Conservation (phyloP, 352 stramenopile genomes). For the Phytophthora podocarpi region DNA sequence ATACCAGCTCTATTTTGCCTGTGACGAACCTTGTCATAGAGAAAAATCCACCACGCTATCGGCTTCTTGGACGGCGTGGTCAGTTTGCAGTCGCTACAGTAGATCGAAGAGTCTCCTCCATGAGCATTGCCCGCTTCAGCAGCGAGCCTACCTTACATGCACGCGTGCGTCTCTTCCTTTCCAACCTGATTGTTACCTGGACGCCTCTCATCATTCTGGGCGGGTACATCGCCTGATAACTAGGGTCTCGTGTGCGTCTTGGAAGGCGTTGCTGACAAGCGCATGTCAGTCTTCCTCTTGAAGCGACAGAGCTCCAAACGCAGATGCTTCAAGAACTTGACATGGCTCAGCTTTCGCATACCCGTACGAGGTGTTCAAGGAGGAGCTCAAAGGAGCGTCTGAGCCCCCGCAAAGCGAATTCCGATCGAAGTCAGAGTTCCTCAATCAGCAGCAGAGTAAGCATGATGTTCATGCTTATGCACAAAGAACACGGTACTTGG, state of each 20-base stretch:
- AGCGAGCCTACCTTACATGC: background rate
- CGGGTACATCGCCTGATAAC: too few species aligned
- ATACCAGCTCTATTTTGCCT: background rate
- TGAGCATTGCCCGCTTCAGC: background rate
- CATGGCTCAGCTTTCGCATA: background rate
- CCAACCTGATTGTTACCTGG: background rate
- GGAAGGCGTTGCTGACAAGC: background rate
- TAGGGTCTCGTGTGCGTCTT: too few species aligned
- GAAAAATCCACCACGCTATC: slow-evolving; percentile 3
- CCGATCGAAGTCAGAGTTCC: background rate
- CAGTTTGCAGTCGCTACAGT: slow-evolving; percentile 3
- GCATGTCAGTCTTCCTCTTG: background rate
- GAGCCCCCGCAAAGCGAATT: background rate
- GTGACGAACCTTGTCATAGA: slow-evolving; percentile 1
- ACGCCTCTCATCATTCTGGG: background rate
- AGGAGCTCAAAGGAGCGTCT: too few species aligned
- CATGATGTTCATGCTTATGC: background rate
- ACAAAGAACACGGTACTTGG: too few species aligned
- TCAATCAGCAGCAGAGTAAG: background rate
- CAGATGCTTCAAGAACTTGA: background rate
- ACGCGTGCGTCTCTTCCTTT: background rate
- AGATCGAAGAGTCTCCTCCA: background rate
- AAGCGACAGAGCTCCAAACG: background rate
- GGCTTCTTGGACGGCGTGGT: background rate
- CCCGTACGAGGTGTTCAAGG: background rate